Conservation (phyloP, 2,329 filamentous ascomycete genomes). For the Leptoxyphium fumago region DNA sequence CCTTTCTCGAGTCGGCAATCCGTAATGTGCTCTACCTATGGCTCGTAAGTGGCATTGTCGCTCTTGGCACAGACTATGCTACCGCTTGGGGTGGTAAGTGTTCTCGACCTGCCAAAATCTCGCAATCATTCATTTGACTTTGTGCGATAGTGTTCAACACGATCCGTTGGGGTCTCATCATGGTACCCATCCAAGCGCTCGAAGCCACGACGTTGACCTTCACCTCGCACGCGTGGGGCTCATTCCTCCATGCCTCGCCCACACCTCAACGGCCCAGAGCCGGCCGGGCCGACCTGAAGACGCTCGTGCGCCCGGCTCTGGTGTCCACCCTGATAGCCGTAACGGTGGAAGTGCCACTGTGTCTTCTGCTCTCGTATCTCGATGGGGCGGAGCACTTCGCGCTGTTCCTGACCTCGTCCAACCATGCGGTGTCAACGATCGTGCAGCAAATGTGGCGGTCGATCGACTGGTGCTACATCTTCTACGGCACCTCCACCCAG, state of each 20-base stretch:
- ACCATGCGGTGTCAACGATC: slow-evolving; percentile 41
- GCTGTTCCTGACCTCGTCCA: slow-evolving; percentile 42
- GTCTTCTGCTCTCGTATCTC: slow-evolving; percentile 41
- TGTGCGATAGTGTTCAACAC: slow-evolving; percentile 45
- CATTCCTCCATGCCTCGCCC: neutral
- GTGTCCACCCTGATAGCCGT: slow-evolving; percentile 40
- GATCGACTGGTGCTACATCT: slow-evolving; percentile 48
- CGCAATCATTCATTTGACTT: too few species aligned
- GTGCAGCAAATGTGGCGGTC: slow-evolving; percentile 50
- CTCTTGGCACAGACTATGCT: slow-evolving; percentile 48
- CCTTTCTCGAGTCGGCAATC: slow-evolving; percentile 49
- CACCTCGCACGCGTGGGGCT: slow-evolving; percentile 52
- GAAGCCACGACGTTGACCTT: slow-evolving; percentile 52
- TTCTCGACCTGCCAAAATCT: too few species aligned
- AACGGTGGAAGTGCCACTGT: slow-evolving; percentile 45
- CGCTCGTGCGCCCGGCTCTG: slow-evolving; percentile 39
- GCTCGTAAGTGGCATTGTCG: slow-evolving; percentile 50
- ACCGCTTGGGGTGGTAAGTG: slow-evolving; percentile 46
- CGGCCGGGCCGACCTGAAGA: slow-evolving; percentile 8
- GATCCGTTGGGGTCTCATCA: slow-evolving; percentile 59
- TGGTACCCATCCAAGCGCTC: slow-evolving; percentile 55
- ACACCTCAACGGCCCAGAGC: slow-evolving; percentile 3
- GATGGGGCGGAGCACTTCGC: slow-evolving; percentile 47
- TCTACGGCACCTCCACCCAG: slow-evolving; percentile 52
- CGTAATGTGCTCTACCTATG: slow-evolving; percentile 58